Evolutionary conservation across 2,329 filamentous ascomycete species (phyloP).

Genomic region (Ampelomyces quisqualis): DNA sequence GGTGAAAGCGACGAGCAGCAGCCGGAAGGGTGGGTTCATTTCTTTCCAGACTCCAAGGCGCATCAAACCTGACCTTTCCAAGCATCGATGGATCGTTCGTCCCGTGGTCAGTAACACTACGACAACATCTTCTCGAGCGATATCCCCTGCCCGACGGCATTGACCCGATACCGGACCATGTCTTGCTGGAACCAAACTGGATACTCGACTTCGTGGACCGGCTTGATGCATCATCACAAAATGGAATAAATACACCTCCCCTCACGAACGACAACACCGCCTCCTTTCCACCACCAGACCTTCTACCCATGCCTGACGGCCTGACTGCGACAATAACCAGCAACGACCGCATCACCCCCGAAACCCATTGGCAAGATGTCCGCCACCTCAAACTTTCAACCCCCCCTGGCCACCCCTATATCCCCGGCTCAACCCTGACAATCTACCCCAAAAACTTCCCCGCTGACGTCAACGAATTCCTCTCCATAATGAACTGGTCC

Average conservation of each 20-base stretch:
- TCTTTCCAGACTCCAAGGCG: not conserved
- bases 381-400: conserved; percentile 68
- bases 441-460: conserved; percentile 88
- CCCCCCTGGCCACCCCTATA: conserved; percentile 50
- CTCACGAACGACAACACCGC: conserved; percentile 6
- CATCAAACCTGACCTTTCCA: conserved; percentile 3
- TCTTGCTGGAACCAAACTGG: conserved; percentile 75
- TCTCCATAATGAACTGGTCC: conserved; percentile 77
- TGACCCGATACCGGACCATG: conserved; percentile 70
- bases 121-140: conserved; percentile 63
- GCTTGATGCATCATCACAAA: conserved; percentile 9
- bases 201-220: conserved; percentile 49
- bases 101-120: conserved; percentile 71
- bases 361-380: conserved; percentile 89
- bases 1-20: conserved; percentile 94
- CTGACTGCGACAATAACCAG: conserved; percentile 59
- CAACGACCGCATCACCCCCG: conserved; percentile 75
- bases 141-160: conserved; percentile 69
- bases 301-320: conserved; percentile 60
- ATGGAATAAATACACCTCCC: not conserved
- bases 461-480: conserved; percentile 73
- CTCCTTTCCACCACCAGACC: conserved; percentile 43
- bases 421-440: conserved; percentile 76
- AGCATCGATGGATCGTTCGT: conserved; percentile 82
- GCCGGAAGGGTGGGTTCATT: conserved; percentile 72